These are phyloP conservation scores for Trichoderma pleuroti DNA, from an alignment of 2,329 filamentous ascomycete genomes.

Conservation along the genomic window DNA sequence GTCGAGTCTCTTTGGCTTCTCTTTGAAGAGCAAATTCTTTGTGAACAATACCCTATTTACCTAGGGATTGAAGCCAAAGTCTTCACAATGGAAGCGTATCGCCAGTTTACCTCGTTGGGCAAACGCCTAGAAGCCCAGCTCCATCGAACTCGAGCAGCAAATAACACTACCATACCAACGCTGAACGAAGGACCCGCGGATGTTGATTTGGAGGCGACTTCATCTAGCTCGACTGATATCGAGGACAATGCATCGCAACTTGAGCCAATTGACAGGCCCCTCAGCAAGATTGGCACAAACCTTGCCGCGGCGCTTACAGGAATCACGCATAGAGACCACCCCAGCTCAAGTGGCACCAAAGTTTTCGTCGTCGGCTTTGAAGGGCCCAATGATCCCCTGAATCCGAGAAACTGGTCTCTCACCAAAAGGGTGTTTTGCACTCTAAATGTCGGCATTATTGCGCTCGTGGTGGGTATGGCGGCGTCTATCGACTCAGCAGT, in stretches of 20 bases:
- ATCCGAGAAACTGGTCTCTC: not conserved
- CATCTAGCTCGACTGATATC: not conserved
- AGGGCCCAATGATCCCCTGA: not conserved
- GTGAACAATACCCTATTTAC: not conserved
- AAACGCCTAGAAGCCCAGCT: conserved; percentile 4
- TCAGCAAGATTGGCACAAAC: conserved; percentile 2
- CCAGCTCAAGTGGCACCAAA: not conserved
- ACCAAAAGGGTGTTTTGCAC: not conserved
- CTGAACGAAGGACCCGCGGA: not conserved
- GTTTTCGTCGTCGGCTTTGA: conserved; percentile 9
- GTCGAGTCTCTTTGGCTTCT: not conserved
- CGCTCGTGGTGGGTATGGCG: conserved; percentile 7
- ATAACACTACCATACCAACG: not conserved
- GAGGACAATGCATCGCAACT: not conserved
- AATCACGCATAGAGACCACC: not conserved
- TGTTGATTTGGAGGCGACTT: not conserved
- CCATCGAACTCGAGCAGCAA: not conserved
- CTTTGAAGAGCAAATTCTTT: not conserved
- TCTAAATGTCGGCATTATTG: not conserved
- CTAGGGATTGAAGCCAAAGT: not conserved
- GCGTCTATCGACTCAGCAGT: conserved; percentile 6
- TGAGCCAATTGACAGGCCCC: not conserved
- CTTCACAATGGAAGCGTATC: not conserved
- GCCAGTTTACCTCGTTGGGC: not conserved
- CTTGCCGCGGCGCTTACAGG: conserved; percentile 3